Evolutionary conservation across 805 yeast genomes (phyloP), one percentile per base, ranked within the genome.

Genomic region (Pichia heedii): DNA sequence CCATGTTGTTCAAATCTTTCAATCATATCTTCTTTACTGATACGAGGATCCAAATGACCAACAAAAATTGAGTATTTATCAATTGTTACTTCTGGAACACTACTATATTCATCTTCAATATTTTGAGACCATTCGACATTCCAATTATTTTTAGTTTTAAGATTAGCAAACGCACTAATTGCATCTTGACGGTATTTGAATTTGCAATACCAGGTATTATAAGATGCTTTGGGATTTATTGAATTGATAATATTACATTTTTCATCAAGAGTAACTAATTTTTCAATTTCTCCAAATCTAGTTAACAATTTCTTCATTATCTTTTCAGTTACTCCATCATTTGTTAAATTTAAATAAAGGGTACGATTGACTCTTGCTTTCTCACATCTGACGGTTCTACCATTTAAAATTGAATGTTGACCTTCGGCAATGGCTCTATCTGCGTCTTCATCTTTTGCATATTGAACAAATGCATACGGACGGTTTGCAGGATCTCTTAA

Each of bases 401-500:
- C 94, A 57, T 84, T 78, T 39, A 88, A 62, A 7, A 68, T 60
- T 6, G 86, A 70, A 44, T 80, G 79, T 54, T 84, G 90, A 11
- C 87, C 95, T 47, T 70, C 69, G 18, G 58, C 62, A 42, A 87
- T 71, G 1, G 96, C 96, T 5, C 50, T 57, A 48, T 71, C 69
- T 5, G 95, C 88, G 50, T 83, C 90, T 9, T 63, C 67, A 50
- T 83, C 93, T 44, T 67, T 76, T 9, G 76, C 68, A 58, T 84
- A 88, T 64, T 88, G 96, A 37, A 88, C 95, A 70, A 88, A 88
- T 0, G 96, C 96, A 63, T 88, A 88, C 2, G 97, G 97, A 38
- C 95, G 70, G 55, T 83, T 82, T 20, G 78, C 70, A 15, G 83
- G 77, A 64, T 88, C 96, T 42, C 95, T 69, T 46, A 88, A 69